Base-by-base conservation (phyloP, 1,139 yeast genomes). In the Suhomyces choctaworum region DNA sequence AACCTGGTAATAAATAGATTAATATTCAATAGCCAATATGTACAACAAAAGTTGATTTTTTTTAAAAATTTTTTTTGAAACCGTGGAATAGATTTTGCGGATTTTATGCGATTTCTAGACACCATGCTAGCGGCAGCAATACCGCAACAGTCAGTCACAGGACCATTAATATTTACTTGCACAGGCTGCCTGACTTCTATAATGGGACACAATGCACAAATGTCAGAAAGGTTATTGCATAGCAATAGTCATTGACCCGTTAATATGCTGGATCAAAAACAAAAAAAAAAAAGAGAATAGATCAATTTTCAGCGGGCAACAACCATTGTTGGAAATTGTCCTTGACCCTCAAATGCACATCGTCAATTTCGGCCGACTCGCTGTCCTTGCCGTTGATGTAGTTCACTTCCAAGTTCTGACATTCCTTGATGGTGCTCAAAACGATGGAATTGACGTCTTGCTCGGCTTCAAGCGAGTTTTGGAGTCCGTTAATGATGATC, bases 401-500 rank as follows among this genome's bases (percentile, higher is more conserved):
- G 22, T 59, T 53, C 30, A 67, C 56, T 37, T 69, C 73, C 48
- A 70, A 57, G 47, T 70, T 70, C 16, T 55, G 51, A 50, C 75
- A 70, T 34, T 51, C 50, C 40, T 60, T 56, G 27, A 70, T 54
- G 5, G 68, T 54, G 22, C 57, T 58, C 46, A 68, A 57, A 29
- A 66, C 48, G 17, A 64, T 56, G 34, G 54, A 44, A 34, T 48
- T 50, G 13, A 48, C 48, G 23, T 45, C 54, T 31, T 46, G 44
- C 17, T 46, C 43, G 19, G 44, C 33, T 33, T 66, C 69, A 34
- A 57, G 51, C 15, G 60, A 45, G 43, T 62, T 64, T 39, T 60
- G 65, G 39, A 70, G 63, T 19, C 73, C 71, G 39, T 67, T 66
- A 39, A 68, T 55, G 39, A 70, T 70, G 36, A 76, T 73, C 54